phyloP scores from a whole-genome alignment of 2,329 filamentous ascomycete genomes.

The Ophiostoma pallidulum region DNA sequence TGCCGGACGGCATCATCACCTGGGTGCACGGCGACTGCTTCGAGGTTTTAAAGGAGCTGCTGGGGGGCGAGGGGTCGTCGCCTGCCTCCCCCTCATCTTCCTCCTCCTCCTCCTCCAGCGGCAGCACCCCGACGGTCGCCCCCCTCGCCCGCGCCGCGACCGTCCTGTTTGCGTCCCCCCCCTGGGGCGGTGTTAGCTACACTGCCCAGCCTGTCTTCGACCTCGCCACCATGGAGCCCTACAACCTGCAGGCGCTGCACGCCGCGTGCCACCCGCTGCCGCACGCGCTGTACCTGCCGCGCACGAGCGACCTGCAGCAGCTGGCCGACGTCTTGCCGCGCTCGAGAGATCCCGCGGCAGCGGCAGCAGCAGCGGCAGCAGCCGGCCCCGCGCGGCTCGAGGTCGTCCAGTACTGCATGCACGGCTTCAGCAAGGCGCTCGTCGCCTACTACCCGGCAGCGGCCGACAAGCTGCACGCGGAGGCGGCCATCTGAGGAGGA shows the following conservation, averaged over 20 bases:
- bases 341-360: constrained; percentile 38
- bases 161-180: constrained; percentile 48
- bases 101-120: too few relatives aligned
- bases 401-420: constrained; percentile 84
- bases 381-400: constrained; percentile 45
- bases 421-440: constrained; percentile 76
- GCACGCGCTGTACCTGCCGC: constrained; percentile 71
- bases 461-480: constrained; percentile 12
- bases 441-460: constrained; percentile 50
- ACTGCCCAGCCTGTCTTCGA: constrained; percentile 63
- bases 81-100: constrained; percentile 23
- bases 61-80: constrained; percentile 12
- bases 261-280: constrained; percentile 49
- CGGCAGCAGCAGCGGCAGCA: neutral
- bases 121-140: constrained; percentile 16
- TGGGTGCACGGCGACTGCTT: constrained; percentile 89
- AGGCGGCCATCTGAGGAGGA: too few relatives aligned
- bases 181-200: constrained; percentile 52
- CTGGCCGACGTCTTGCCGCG: constrained; percentile 45
- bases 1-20: constrained; percentile 59
- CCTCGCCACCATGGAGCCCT: constrained; percentile 78
- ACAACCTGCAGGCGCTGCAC: constrained; percentile 57
- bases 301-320: constrained; percentile 75
- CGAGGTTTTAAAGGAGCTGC: constrained; percentile 42
- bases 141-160: constrained; percentile 33